Conservation (phyloP, 306 rosid species). For the Inga leiocalycina region DNA sequence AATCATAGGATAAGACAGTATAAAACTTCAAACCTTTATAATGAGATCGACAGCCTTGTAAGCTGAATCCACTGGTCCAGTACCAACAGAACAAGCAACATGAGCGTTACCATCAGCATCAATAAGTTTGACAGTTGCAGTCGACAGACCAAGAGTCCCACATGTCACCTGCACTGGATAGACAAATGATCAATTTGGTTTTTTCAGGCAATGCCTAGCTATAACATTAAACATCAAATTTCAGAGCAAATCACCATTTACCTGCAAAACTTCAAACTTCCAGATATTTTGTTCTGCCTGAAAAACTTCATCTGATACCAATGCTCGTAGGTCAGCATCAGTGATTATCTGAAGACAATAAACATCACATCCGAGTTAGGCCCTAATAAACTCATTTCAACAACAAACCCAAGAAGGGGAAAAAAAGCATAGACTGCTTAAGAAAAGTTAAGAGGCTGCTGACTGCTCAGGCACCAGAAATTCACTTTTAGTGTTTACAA, state of each 20-base stretch:
- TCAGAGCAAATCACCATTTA: slow-evolving; percentile 36
- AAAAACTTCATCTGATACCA: slow-evolving; percentile 92
- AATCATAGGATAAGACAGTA: background rate
- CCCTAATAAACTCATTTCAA: background rate
- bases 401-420: background rate
- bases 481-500: background rate
- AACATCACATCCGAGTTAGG: background rate
- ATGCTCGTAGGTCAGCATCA: slow-evolving; percentile 93
- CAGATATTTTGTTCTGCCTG: slow-evolving; percentile 85
- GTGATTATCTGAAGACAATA: slow-evolving; percentile 61
- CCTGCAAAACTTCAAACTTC: slow-evolving; percentile 91
- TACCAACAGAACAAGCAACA: slow-evolving; percentile 85
- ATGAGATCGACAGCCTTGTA: slow-evolving; percentile 89
- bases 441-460: background rate
- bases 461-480: background rate
- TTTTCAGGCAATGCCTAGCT: background rate
- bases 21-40: slow-evolving; percentile 67
- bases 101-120: slow-evolving; percentile 56
- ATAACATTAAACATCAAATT: slow-evolving; percentile 18
- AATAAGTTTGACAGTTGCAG: slow-evolving; percentile 86
- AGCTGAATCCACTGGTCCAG: slow-evolving; percentile 98
- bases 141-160: slow-evolving; percentile 89
- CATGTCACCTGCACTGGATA: slow-evolving; percentile 64
- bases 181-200: background rate
- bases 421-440: background rate